Conservation (phyloP, 352 stramenopile genomes). For the Pseudoperonospora humuli region DNA sequence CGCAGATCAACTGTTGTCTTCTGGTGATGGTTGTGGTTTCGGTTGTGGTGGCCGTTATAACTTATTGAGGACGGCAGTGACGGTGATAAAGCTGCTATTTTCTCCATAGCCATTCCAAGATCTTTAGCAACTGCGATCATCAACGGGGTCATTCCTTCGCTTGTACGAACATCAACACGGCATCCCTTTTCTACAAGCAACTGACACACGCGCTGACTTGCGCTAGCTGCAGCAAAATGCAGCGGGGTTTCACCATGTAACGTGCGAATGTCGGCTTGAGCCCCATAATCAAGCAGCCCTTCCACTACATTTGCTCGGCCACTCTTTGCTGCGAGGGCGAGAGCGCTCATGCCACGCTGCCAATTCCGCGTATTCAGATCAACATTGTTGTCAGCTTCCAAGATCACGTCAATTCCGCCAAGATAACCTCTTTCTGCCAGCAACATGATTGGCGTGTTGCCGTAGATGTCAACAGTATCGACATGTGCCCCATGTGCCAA, state of each 20-base stretch:
- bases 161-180: conserved; percentile 60
- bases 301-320: conserved; percentile 63
- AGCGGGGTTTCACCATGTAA: conserved; percentile 68
- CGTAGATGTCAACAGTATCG: conserved; percentile 71
- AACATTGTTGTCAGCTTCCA: conserved; percentile 60
- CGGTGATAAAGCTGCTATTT: conserved; percentile 18
- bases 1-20: conserved; percentile 31
- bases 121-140: conserved; percentile 67
- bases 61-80: conserved; percentile 12
- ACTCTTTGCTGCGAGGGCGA: conserved; percentile 64
- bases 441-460: conserved; percentile 77
- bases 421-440: conserved; percentile 64
- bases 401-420: conserved; percentile 61
- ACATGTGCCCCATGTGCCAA: conserved; percentile 56
- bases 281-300: conserved; percentile 76
- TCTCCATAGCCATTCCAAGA: conserved; percentile 31
- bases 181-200: conserved; percentile 65
- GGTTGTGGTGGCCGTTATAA: conserved; percentile 3
- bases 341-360: conserved; percentile 68
- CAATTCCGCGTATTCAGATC: conserved; percentile 76
- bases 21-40: conserved; percentile 9
- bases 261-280: conserved; percentile 50
- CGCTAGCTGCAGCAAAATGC: conserved; percentile 70
- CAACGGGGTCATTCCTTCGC: conserved; percentile 59
- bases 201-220: conserved; percentile 50